Evolutionary conservation across 2,329 filamentous ascomycete genomes (phyloP), one percentile per base, ranked within the genome.

Genomic region (Hypoxylon sp.): DNA sequence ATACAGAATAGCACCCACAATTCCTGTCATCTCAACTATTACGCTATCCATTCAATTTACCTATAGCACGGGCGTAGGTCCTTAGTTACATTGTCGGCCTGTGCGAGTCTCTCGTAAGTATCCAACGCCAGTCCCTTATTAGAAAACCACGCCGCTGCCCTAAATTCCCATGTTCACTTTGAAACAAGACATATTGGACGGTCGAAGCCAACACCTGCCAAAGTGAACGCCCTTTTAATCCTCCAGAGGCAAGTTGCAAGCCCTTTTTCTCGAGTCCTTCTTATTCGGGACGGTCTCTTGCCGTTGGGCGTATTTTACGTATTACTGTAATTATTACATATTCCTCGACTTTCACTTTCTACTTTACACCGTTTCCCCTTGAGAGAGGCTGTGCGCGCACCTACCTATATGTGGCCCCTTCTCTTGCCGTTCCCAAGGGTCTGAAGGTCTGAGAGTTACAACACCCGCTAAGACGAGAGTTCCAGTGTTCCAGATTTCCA

Each of bases 151-250:
- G 62, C 60, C 63, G 59, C 46, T 65, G 28, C 61, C 64, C 48
- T 59, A 70, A 67, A 65, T 59, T 66, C 57, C 73, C 72, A 70
- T 73, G 71, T 60, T 69, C 60, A 65, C 48, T 71, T 68, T 74
- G 74, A 75, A 75, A 75, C 74, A 68, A 34, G 59, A 55, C 59
- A 68, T 65, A 67, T 65, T 65, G 41, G 51, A 14, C 38, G 25
- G 60, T 41, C 55, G 41, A 65, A 52, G 25, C 23, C 45, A 55
- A 56, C 46, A 52, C n/a, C 45, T 55, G 45, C 56, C 25, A 56
- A 59, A 65, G 25, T 21, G 49, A 64, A 60, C 50, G 43, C n/a
- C 23, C 30, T 17, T 21, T 45, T 36, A 51, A 60, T 65, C 63
- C 69, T 65, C 43, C 57, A 38, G 43, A 58, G 60, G 49, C 49